Conservation (phyloP, 768 basidiomycete genomes). For the Amanita fuliginea region DNA sequence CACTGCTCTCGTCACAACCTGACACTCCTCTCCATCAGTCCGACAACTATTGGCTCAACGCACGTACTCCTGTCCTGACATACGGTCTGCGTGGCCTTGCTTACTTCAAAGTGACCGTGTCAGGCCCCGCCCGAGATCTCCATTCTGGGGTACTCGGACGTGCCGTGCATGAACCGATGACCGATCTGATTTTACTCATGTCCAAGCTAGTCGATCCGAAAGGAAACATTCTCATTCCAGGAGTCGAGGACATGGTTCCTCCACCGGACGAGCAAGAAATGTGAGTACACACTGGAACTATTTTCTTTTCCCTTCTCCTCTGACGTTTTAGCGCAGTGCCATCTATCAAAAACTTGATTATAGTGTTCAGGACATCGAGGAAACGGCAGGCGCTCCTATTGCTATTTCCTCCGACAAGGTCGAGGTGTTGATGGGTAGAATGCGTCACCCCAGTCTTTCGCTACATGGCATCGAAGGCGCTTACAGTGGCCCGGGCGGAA, state of each 20-base stretch:
- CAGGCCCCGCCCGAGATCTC: conserved; percentile 78
- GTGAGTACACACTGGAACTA: conserved; percentile 18
- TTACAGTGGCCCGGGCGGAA: conserved; percentile 70
- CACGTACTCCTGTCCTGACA: conserved; percentile 68
- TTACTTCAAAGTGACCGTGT: conserved; percentile 76
- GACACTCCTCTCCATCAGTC: conserved; percentile 31
- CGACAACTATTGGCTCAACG: conserved; percentile 93
- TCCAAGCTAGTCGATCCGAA: conserved; percentile 69
- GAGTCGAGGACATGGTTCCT: conserved; percentile 77
- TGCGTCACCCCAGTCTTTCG: conserved; percentile 83
- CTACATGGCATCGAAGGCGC: conserved; percentile 96
- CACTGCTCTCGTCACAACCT: neutral
- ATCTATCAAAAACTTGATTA: conserved; percentile 75
- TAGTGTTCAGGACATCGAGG: conserved; percentile 58
- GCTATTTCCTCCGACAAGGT: conserved; percentile 72
- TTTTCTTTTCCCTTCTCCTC: neutral
- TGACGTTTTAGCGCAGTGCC: conserved; percentile 23
- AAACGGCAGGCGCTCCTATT: conserved; percentile 64
- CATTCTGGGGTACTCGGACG: conserved; percentile 86
- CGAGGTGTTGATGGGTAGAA: conserved; percentile 80
- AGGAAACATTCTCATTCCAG: conserved; percentile 84
- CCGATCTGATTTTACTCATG: conserved; percentile 77
- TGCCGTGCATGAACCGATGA: conserved; percentile 88
- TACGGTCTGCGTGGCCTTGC: conserved; percentile 84
- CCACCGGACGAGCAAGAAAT: conserved; percentile 64